Base-by-base conservation (phyloP, 192 early-diverging fungal genomes). In the Pecoramyces ruminantium region DNA sequence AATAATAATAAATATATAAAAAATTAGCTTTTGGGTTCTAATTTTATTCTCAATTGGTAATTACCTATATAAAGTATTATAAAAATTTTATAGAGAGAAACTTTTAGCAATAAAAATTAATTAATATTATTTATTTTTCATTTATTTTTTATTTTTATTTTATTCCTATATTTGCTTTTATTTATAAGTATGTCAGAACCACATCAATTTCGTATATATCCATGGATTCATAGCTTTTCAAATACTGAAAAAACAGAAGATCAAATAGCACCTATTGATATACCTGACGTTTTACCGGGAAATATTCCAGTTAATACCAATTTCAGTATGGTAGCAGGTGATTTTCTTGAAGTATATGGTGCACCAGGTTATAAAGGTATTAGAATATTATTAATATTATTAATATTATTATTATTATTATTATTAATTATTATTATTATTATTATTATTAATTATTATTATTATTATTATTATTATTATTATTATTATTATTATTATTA, bases 251-350 rank as follows among this genome's bases (percentile, higher is more conserved):
- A 84, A 2, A 79, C 85, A 14, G 83, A 88, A 1, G 85, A 92
- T 80, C 94, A 96, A 81, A 79, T 96, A 79, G 84, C 87, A 17
- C 80, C 92, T 27, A 89, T 96, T 2, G 40, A 29, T 28, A 91
- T 99, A 28, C 98, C 98, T 17, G 98, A 99, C 84, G 90, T 94
- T 9, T 85, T 94, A 58, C 93, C 93, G 28, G 81, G 82, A 18
- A 85, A 86, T 28, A 86, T 96, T 29, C 92, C 93, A 3, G 3
- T 78, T 6, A 87, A 85, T 16, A 92, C 93, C 2, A 92, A 95
- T 78, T 98, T 98, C 83, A 96, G 95, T 13, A 98, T 99, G 97
- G 93, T 94, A 13, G 96, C 96, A 9, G 98, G 98, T 77, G 98
- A 99, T 85, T 99, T 99, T 87, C 80, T 93, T 58, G 97, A 98